Evolutionary conservation across 495 filamentous ascomycete species (phyloP).

Genomic region (Xylaria palmicola): DNA sequence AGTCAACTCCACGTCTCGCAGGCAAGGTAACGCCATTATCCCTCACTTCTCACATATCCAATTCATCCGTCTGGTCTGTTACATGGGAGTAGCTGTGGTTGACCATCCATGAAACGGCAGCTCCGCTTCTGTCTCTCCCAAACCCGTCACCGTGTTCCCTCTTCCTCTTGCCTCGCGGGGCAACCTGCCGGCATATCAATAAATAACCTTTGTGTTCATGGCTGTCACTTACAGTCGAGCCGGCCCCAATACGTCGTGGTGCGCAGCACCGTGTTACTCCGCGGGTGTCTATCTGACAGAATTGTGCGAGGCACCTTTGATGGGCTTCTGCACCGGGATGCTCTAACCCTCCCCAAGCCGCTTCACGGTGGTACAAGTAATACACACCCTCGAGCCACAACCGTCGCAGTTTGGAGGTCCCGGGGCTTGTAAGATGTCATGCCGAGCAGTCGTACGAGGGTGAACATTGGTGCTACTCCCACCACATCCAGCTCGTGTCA

Average conservation of each 20-base stretch:
- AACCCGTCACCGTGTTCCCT: background rate
- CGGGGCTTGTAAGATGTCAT: background rate
- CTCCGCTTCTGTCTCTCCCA: background rate
- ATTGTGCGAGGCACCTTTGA: no score
- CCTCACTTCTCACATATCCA: background rate
- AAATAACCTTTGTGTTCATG: background rate
- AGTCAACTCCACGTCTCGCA: background rate
- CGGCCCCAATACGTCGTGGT: background rate
- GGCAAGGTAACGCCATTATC: background rate
- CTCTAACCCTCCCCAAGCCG: background rate
- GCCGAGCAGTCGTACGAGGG: background rate
- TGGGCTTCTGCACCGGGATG: background rate
- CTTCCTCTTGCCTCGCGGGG: background rate
- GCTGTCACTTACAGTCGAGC: background rate
- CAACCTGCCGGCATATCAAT: background rate
- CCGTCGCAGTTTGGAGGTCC: background rate
- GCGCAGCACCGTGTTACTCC: background rate
- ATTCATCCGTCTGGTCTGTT: background rate
- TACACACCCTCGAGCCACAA: background rate
- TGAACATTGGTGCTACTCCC: background rate
- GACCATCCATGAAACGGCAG: background rate
- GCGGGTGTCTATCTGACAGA: slow-evolving; percentile 1
- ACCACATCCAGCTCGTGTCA: slow-evolving; percentile 8
- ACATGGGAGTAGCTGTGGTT: background rate
- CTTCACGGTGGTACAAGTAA: no score